Evolutionary conservation across 371 early-diverging fungal genomes (phyloP), one percentile per base, ranked within the genome.

Genomic region (Massospora cicadina): DNA sequence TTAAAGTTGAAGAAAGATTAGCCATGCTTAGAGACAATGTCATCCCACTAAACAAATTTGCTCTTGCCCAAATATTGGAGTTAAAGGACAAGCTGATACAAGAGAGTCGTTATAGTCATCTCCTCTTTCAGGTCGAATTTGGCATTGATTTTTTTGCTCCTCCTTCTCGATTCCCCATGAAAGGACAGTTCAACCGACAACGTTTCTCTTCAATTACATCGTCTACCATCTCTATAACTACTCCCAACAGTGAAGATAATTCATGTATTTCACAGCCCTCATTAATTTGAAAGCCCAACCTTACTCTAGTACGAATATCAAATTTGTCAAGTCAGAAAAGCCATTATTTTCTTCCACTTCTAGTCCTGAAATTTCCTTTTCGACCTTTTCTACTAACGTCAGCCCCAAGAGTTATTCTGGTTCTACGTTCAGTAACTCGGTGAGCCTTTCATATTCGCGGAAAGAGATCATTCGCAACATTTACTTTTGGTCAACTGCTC

Each of bases 21-120:
- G 32, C 21, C 21, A 28, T 60, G 3, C 7, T 60, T 23, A 24
- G 21, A 26, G 23, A 60, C 7, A 30, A 31, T 1, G 21, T 60
- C 21, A 31, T 60, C 10, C 60, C 60, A 3, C 60, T 60, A 17
- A 60, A 60, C 31, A 60, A 60, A 30, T 60, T 60, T 60, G 25
- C 60, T 27, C 23, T 60, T 12, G 21, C 25, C 60, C 27, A 60
- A 23, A 24, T 60, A 24, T 23, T 60, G 24, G 30, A 60, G 12
- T 10, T 27, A 12, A 60, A 60, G 30, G 28, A 24, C 2, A 24
- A 60, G 24, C 13, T 60, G 21, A 32, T 60, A 17, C 21, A 60
- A 24, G 31, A 60, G 28, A 28, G 28, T 30, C 25, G 31, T 7
- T 60, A 60, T 31, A 2, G 30, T 31, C 60, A 60, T 60, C 60